A percentile compares a stretch with the other conserved stretches of the same genome.
These are phyloP conservation scores for Cercophora samala DNA, from an alignment of 495 filamentous ascomycete genomes.

Conservation along the genomic window DNA sequence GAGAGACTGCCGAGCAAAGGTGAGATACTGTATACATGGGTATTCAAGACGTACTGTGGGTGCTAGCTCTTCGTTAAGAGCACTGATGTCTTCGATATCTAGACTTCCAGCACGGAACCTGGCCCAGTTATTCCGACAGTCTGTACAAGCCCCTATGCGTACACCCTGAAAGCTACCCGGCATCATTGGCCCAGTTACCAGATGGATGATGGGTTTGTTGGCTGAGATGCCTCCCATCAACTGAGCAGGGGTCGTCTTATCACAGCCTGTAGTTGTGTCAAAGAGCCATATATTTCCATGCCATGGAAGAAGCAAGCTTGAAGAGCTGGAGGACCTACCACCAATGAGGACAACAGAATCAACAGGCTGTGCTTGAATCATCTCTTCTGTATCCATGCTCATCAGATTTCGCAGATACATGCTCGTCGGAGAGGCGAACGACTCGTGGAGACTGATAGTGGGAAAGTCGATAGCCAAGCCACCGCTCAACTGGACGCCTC, in stretches of 20 bases:
- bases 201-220: constrained; percentile 61
- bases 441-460: constrained; percentile 63
- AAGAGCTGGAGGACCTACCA: constrained; percentile 37
- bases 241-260: constrained; percentile 67
- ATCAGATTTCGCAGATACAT: constrained; percentile 68
- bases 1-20: not conserved
- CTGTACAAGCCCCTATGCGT: constrained; percentile 63
- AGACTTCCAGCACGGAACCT: constrained; percentile 57
- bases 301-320: not conserved
- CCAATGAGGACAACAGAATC: constrained; percentile 64
- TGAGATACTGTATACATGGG: no score
- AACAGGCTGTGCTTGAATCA: constrained; percentile 62
- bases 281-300: no score
- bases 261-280: constrained; percentile 48
- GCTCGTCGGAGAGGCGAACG: constrained; percentile 61
- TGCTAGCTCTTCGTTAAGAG: constrained; percentile 64
- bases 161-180: constrained; percentile 57
- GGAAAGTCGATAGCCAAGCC: constrained; percentile 64
- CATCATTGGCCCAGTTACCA: constrained; percentile 67
- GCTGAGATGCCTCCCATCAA: constrained; percentile 68
- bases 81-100: constrained; percentile 63
- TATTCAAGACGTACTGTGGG: constrained; percentile 55
- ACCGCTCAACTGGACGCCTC: constrained; percentile 59
- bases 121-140: constrained; percentile 67
- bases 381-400: constrained; percentile 72